A percentile compares a stretch with the other conserved stretches of the same genome.
phyloP scores from a whole-genome alignment of 177 flowering plant species.

The Vitis hybrid region DNA sequence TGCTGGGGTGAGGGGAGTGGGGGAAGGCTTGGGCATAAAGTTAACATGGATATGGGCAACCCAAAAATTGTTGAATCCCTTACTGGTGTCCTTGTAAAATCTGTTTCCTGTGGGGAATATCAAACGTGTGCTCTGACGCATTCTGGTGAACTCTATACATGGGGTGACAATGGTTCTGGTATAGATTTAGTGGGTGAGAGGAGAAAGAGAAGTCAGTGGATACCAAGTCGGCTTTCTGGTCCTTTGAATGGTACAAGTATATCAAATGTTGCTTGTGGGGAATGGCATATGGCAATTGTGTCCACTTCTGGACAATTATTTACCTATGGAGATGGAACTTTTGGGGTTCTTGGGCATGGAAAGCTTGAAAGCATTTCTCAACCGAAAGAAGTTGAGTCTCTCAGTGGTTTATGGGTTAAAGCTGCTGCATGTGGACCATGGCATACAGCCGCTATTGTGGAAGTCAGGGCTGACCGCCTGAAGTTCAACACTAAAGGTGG shows the following conservation, averaged over 20 bases:
- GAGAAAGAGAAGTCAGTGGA: conserved; percentile 35
- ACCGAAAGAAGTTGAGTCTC: conserved; percentile 70
- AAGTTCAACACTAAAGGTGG: conserved; percentile 31
- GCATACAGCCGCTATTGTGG: conserved; percentile 73
- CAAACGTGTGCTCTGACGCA: conserved; percentile 58
- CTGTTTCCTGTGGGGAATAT: conserved; percentile 57
- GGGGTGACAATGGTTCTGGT: conserved; percentile 49
- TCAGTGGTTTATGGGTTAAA: conserved; percentile 49
- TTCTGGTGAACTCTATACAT: conserved; percentile 58
- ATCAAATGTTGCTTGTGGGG: conserved; percentile 60
- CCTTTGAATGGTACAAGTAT: conserved; percentile 42
- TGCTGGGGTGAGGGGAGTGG: conserved; percentile 67
- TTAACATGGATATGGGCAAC: conserved; percentile 40
- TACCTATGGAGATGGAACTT: conserved; percentile 74
- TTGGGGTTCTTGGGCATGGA: conserved; percentile 82
- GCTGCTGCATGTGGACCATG: conserved; percentile 72
- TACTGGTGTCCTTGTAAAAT: conserved; percentile 31
- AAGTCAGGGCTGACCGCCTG: conserved; percentile 33
- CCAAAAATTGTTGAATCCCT: conserved; percentile 65
- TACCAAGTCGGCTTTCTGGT: conserved; percentile 42
- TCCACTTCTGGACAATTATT: conserved; percentile 54
- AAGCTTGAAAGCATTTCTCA: conserved; percentile 34
- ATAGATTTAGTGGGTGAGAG: conserved; percentile 18
- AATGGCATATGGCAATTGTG: conserved; percentile 66
- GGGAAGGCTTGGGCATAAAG: conserved; percentile 62